Evolutionary conservation across 2,329 filamentous ascomycete species (phyloP).

Genomic region (Zymoseptoria passerinii): DNA sequence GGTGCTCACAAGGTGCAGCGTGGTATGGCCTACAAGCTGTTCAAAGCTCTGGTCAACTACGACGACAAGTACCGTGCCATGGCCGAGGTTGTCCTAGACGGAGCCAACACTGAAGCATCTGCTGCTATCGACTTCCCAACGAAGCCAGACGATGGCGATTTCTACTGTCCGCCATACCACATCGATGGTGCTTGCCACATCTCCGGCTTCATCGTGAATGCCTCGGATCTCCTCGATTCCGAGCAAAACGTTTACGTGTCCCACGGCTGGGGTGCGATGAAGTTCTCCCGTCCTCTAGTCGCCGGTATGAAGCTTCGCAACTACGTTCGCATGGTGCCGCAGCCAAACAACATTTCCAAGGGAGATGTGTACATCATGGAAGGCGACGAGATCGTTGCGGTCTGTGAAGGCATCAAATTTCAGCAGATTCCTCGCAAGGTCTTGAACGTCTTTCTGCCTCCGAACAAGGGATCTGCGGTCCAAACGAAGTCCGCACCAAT

Average conservation of each 20-base stretch:
- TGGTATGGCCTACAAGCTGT: conserved; percentile 70
- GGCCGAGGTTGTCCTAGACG: conserved; percentile 51
- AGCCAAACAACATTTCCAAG: conserved; percentile 47
- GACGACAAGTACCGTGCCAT: conserved; percentile 50
- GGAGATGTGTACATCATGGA: conserved; percentile 55
- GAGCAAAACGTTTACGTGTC: conserved; percentile 54
- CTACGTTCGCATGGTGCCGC: conserved; percentile 55
- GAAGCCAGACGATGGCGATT: conserved; percentile 46
- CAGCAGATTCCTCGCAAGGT: conserved; percentile 58
- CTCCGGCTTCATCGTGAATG: conserved; percentile 54
- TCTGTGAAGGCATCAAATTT: conserved; percentile 57
- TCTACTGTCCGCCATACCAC: conserved; percentile 52
- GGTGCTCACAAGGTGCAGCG: conserved; percentile 64
- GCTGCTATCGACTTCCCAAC: conserved; percentile 48
- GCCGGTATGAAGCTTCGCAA: conserved; percentile 47
- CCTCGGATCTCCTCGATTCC: conserved; percentile 50
- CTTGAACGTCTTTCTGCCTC: conserved; percentile 59
- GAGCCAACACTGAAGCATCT: conserved; percentile 48
- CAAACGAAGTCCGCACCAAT: conserved; percentile 31
- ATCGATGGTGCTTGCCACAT: conserved; percentile 51
- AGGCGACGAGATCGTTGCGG: conserved; percentile 49
- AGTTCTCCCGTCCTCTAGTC: conserved; percentile 35
- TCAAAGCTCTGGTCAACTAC: conserved; percentile 51
- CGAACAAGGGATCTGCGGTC: conserved; percentile 36
- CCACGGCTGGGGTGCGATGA: conserved; percentile 54